A percentile compares a stretch with the other conserved stretches of the same genome.
These are phyloP conservation scores for Stylosanthes scabra DNA, from an alignment of 331 rosid genomes.

Conservation along the genomic window DNA sequence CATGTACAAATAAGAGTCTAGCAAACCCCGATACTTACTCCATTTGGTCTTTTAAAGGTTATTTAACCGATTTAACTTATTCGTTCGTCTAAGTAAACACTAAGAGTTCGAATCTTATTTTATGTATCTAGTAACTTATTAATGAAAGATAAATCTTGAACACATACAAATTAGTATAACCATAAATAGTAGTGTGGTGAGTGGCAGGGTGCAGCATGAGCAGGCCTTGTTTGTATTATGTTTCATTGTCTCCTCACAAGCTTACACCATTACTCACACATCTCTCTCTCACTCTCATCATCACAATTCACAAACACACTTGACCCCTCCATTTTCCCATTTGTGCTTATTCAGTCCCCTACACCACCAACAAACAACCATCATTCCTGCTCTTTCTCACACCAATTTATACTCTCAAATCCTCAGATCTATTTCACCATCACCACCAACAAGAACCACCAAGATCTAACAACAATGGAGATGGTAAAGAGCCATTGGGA, in stretches of 20 bases:
- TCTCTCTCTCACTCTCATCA: neutral
- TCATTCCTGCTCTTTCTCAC: conserved; percentile 45
- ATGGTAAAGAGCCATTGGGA: conserved; percentile 46
- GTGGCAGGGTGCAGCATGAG: conserved; percentile 27
- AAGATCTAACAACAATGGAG: conserved; percentile 51
- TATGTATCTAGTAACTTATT: too few relatives aligned
- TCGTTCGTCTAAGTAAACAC: too few relatives aligned
- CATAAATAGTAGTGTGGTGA: too few relatives aligned
- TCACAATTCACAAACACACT: conserved; percentile 56
- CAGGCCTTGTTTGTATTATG: conserved; percentile 61
- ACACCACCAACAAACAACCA: conserved; percentile 34
- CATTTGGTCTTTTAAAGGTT: too few relatives aligned
- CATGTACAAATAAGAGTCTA: too few relatives aligned
- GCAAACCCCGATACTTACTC: too few relatives aligned
- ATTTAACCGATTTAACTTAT: too few relatives aligned
- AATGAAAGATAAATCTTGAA: too few relatives aligned
- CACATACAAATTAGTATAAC: too few relatives aligned
- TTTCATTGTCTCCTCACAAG: conserved; percentile 74
- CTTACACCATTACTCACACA: conserved; percentile 49
- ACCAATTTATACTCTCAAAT: conserved; percentile 30
- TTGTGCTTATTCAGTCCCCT: conserved; percentile 47
- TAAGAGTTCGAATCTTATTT: too few relatives aligned
- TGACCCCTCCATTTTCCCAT: conserved; percentile 39
- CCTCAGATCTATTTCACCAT: conserved; percentile 7
- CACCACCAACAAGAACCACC: too few relatives aligned